phyloP scores from a whole-genome alignment of 257 asterid species.

The Petunia secreta region DNA sequence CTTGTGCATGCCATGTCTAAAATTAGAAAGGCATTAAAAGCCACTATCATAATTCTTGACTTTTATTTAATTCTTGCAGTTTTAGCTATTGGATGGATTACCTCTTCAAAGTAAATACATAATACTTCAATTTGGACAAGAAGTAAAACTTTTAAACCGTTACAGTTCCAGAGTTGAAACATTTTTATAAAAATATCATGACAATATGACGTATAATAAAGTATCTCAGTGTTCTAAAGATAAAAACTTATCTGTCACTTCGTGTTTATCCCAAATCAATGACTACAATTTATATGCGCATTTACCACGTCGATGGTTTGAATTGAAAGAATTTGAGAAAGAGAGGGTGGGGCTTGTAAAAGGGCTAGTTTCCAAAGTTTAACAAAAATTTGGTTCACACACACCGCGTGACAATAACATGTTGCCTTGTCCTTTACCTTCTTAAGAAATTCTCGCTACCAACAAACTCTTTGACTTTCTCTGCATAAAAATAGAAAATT shows the following conservation, averaged over 20 bases:
- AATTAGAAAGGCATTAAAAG: background rate
- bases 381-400: conserved; percentile 24
- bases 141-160: too few species aligned
- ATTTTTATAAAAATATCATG: too few species aligned
- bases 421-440: conserved; percentile 31
- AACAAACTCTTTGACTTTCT: conserved; percentile 40
- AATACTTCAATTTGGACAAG: too few species aligned
- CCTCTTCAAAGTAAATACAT: too few species aligned
- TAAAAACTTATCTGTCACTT: too few species aligned
- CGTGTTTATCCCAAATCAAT: too few species aligned
- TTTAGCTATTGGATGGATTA: background rate
- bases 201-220: too few species aligned
- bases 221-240: too few species aligned
- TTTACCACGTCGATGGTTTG: too few species aligned
- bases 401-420: conserved; percentile 38
- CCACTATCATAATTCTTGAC: background rate
- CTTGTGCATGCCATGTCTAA: background rate
- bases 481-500: background rate
- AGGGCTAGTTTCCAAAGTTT: background rate
- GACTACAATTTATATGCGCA: too few species aligned
- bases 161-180: too few species aligned
- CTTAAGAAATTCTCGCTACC: conserved; percentile 27
- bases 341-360: background rate
- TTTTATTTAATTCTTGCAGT: background rate
- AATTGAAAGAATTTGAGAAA: too few species aligned